Evolutionary conservation across 768 basidiomycete species (phyloP).

Genomic region (Suillus fuscotomentosus): DNA sequence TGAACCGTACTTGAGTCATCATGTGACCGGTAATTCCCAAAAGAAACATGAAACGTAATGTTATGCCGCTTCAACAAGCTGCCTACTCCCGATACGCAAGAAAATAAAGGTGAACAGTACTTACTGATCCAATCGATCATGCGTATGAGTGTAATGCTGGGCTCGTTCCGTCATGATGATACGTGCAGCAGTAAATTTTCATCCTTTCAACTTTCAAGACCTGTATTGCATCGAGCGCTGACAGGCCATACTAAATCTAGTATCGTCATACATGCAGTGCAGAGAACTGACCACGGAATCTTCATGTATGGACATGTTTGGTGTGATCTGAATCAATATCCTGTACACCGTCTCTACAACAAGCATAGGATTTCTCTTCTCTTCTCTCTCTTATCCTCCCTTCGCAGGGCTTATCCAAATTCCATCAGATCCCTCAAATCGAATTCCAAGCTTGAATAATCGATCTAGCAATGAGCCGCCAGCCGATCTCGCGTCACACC

Average conservation of each 20-base stretch:
- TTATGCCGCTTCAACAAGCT: no score
- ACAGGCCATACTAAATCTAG: no score
- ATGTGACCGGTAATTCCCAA: no score
- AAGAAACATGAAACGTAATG: no score
- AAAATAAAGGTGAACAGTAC: background rate
- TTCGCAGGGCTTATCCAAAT: background rate
- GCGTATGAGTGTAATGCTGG: background rate
- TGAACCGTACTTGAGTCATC: no score
- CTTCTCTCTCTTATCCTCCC: background rate
- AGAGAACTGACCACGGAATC: background rate
- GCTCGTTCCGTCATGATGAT: background rate
- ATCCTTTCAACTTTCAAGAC: background rate
- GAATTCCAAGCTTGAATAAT: background rate
- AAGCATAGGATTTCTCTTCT: background rate
- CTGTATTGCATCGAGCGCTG: background rate
- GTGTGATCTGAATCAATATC: conserved; percentile 26
- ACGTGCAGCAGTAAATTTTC: background rate
- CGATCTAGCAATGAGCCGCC: conserved; percentile 1
- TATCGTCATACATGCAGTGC: conserved; percentile 1
- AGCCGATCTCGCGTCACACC: conserved; percentile 61
- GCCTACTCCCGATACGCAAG: no score
- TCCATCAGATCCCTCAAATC: background rate
- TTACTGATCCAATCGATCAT: background rate
- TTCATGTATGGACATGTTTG: conserved; percentile 27
- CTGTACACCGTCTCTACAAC: background rate